Conservation (phyloP, 2,329 filamentous ascomycete species). For the Lizonia empirigonia region DNA sequence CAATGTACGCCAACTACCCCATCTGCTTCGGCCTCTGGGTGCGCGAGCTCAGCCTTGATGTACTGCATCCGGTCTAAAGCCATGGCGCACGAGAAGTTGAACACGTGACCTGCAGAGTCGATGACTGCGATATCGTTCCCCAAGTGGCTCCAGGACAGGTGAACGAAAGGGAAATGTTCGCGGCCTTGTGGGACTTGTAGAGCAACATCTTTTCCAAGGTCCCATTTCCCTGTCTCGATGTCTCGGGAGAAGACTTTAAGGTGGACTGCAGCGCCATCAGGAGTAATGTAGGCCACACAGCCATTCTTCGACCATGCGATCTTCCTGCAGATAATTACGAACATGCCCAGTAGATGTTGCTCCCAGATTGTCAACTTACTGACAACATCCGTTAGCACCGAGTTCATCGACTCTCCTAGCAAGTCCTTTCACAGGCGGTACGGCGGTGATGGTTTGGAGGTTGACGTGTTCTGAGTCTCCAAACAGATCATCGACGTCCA, state of each 20-base stretch:
- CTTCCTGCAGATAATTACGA: conserved; percentile 58
- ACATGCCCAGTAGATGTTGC: neutral
- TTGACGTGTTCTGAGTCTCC: conserved; percentile 62
- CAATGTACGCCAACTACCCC: conserved; percentile 85
- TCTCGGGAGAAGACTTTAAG: conserved; percentile 74
- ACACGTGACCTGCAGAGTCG: conserved; percentile 77
- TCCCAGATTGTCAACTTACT: conserved; percentile 62
- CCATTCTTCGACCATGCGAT: conserved; percentile 89
- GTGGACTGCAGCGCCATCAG: conserved; percentile 72
- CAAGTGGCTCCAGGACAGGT: conserved; percentile 80
- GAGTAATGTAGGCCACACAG: conserved; percentile 79
- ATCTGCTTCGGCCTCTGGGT: conserved; percentile 74
- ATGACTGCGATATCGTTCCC: conserved; percentile 82
- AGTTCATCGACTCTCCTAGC: conserved; percentile 77
- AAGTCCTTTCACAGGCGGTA: conserved; percentile 68
- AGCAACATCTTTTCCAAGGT: conserved; percentile 72
- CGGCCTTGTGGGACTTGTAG: conserved; percentile 67
- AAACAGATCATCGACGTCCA: conserved; percentile 54
- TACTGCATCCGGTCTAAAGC: conserved; percentile 74
- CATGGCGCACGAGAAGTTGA: conserved; percentile 72
- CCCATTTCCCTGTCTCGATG: conserved; percentile 74
- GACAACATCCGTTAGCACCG: conserved; percentile 75
- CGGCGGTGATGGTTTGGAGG: conserved; percentile 61
- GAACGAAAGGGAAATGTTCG: conserved; percentile 71
- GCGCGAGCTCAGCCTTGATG: conserved; percentile 67